phyloP scores from a whole-genome alignment of 2,329 filamentous ascomycete genomes.

The Exophiala bonariae region DNA sequence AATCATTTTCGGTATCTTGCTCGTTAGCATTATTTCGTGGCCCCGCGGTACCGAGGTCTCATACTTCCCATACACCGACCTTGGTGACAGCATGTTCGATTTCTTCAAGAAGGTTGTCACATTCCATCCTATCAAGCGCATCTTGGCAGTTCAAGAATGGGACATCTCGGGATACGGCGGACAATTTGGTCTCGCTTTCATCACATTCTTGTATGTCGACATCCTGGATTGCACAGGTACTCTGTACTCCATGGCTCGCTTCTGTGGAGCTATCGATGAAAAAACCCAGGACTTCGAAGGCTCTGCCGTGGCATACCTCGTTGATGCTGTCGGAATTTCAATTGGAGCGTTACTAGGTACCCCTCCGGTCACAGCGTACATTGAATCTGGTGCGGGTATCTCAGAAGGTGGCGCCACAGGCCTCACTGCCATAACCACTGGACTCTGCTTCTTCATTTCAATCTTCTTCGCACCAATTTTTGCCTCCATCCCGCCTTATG shows the following conservation, averaged over 20 bases:
- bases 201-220: constrained; percentile 89
- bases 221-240: constrained; percentile 86
- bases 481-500: constrained; percentile 85
- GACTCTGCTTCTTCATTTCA: constrained; percentile 81
- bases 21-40: constrained; percentile 89
- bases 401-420: constrained; percentile 84
- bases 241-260: constrained; percentile 85
- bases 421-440: constrained; percentile 75
- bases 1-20: constrained; percentile 77
- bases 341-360: constrained; percentile 76
- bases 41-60: constrained; percentile 74
- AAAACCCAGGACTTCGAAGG: constrained; percentile 85
- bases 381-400: constrained; percentile 88
- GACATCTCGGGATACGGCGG: constrained; percentile 66
- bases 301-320: constrained; percentile 77
- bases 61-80: constrained; percentile 72
- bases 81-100: constrained; percentile 71
- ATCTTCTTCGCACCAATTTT: constrained; percentile 91
- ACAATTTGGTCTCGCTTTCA: constrained; percentile 78
- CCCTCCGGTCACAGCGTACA: constrained; percentile 81
- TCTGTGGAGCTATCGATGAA: constrained; percentile 76
- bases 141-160: constrained; percentile 73
- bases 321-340: constrained; percentile 77
- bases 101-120: constrained; percentile 88
- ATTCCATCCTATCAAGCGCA: constrained; percentile 74